phyloP scores from a whole-genome alignment of 169 alveolate genomes.

The Miamiensis avidus region DNA sequence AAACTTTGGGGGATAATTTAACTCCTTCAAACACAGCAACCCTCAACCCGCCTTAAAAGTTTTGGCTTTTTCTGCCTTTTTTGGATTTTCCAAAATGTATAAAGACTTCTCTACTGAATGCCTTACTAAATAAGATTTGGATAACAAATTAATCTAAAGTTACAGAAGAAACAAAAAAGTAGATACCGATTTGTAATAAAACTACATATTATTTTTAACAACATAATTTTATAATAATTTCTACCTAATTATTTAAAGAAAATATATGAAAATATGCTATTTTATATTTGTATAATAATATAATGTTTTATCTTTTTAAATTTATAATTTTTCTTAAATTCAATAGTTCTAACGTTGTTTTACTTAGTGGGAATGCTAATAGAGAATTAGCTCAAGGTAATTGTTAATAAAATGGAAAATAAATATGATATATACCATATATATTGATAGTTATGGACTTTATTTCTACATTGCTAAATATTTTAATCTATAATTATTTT shows the following conservation, averaged over 20 bases:
- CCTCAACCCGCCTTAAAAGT: background rate
- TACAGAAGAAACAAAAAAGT: background rate
- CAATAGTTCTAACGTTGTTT: conserved; percentile 14
- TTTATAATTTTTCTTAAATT: background rate
- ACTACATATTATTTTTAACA: too few relatives aligned
- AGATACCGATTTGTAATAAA: background rate
- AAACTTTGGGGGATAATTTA: background rate
- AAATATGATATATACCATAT: too few relatives aligned
- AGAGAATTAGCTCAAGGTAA: conserved; percentile 36
- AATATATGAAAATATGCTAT: background rate
- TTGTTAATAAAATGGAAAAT: too few relatives aligned
- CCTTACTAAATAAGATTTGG: background rate
- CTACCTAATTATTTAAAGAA: background rate
- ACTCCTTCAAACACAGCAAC: background rate
- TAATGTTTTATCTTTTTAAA: background rate
- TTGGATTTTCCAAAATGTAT: background rate
- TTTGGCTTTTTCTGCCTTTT: background rate
- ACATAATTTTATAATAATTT: too few relatives aligned
- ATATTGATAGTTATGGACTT: background rate
- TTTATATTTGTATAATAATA: too few relatives aligned
- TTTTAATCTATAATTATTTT: background rate
- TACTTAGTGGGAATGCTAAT: conserved; percentile 39
- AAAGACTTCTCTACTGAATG: background rate
- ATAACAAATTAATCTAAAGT: too few relatives aligned
- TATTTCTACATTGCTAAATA: too few relatives aligned